A percentile compares a stretch with the other conserved stretches of the same genome.
Conservation (phyloP, 1,139 yeast genomes). For the Magnusiomyces suaveolens region DNA sequence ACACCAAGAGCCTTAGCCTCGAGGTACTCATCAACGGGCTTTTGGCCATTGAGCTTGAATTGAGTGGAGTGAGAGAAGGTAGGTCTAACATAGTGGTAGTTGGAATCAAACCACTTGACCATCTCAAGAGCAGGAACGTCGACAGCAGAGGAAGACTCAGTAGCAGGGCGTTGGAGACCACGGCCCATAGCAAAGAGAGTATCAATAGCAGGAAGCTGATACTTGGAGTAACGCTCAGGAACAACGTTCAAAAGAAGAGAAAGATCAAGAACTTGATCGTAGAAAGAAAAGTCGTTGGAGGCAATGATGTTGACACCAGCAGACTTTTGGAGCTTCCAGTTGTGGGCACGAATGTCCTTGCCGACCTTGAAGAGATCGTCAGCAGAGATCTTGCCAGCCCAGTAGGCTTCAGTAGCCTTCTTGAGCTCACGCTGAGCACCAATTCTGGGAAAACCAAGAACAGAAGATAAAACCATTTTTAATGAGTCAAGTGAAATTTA, state of each 20-base stretch:
- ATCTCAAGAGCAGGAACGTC: constrained; percentile 98
- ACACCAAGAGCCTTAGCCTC: constrained; percentile 96
- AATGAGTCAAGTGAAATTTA: background rate
- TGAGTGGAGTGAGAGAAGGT: constrained; percentile 91
- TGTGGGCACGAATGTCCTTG: constrained; percentile 86
- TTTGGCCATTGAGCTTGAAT: constrained; percentile 90
- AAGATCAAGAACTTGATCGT: constrained; percentile 92
- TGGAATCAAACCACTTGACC: constrained; percentile 99
- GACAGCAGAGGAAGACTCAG: constrained; percentile 77
- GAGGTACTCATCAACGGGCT: constrained; percentile 94
- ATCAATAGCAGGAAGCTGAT: constrained; percentile 80
- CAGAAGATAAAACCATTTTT: constrained; percentile 87
- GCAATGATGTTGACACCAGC: constrained; percentile 97
- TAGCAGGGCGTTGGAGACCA: constrained; percentile 97
- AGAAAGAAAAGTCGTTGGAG: constrained; percentile 95
- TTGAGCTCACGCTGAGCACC: constrained; percentile 97
- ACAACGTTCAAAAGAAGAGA: constrained; percentile 88
- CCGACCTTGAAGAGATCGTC: constrained; percentile 88
- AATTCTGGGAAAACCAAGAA: constrained; percentile 97
- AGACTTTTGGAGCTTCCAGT: constrained; percentile 95
- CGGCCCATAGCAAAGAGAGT: constrained; percentile 98
- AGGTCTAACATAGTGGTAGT: constrained; percentile 99
- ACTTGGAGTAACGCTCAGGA: constrained; percentile 95
- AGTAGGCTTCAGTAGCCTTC: constrained; percentile 97
- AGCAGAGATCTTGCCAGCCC: constrained; percentile 84